These are phyloP conservation scores for Linnemannia zychae DNA, from an alignment of 192 early-diverging fungal genomes.

Conservation along the genomic window DNA sequence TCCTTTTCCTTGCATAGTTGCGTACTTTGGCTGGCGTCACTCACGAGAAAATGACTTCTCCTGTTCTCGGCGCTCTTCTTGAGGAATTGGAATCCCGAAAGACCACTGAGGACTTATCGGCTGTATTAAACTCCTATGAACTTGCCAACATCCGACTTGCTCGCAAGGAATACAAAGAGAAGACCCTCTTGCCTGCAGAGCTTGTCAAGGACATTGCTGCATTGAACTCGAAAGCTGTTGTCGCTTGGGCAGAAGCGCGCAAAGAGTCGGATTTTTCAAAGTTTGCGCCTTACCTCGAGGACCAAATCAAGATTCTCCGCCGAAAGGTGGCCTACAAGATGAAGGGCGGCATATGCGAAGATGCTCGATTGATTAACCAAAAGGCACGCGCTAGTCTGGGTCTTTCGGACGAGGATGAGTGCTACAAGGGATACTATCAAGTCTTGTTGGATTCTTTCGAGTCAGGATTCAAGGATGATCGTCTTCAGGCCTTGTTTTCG, in stretches of 20 bases:
- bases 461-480: constrained; percentile 53
- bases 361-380: constrained; percentile 46
- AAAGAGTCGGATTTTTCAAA: constrained; percentile 42
- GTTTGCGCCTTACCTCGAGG: constrained; percentile 50
- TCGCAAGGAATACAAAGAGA: constrained; percentile 22
- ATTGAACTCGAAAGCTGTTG: constrained; percentile 27
- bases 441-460: constrained; percentile 49
- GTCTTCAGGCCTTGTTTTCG: constrained; percentile 40
- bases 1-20: constrained; percentile 1
- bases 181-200: constrained; percentile 28
- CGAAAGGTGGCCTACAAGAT: constrained; percentile 41
- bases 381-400: constrained; percentile 44
- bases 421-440: constrained; percentile 55
- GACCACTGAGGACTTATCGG: constrained; percentile 14
- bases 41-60: constrained; percentile 39
- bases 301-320: constrained; percentile 37
- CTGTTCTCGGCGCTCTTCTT: constrained; percentile 36
- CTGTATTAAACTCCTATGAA: constrained; percentile 39
- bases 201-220: constrained; percentile 28
- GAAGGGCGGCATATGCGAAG: constrained; percentile 43
- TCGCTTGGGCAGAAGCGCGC: constrained; percentile 51
- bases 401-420: constrained; percentile 25
- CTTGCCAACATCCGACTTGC: constrained; percentile 47
- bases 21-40: constrained; percentile 47
- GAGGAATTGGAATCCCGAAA: constrained; percentile 39